Base-by-base conservation (phyloP, 2,329 filamentous ascomycete species). In the Penicillium aurantiogriseum region DNA sequence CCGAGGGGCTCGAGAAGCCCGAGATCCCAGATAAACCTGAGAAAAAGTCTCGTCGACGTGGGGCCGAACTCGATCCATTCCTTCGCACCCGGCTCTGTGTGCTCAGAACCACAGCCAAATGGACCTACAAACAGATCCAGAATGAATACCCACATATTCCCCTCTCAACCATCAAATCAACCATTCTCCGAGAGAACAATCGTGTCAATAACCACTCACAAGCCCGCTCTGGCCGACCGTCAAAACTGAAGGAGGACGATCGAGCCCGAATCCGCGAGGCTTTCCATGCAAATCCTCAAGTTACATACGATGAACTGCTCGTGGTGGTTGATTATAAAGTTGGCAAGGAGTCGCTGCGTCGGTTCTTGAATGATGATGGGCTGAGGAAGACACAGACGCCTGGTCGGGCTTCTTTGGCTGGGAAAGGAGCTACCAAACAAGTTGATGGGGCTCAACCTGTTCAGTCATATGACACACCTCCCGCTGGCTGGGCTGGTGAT, bases 21-120 rank as follows among this genome's bases (percentile, higher is more conserved):
- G 27, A 33, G 13, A 52, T 11, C 5, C 39, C 50, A 23, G 29
- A 52, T 17, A 35, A 45, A n/a, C 17, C 39, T 11, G 50, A 52
- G 50, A 52, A 52, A 45, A 45, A 21, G 36, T 45, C 50, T 35
- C 50, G 39, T 23, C 50, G 50, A 35, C 50, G 50, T 36, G 50
- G 50, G 50, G 50, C 50, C 11, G 57, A 59, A 51, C 57, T 59
- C 8, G 57, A 59, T 40, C 57, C 57, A 9, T 59, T 39, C 21
- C 48, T 59, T 31, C 57, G 54, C 15, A 59, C 54, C 33, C 40
- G 52, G 48, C 31, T 59, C 23, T 56, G 53, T 39, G 57, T 50
- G 43, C 52, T 59, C 35, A 36, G 50, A 21, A 46, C 56, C 29
- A 59, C 57, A 13, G 57, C 57, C 42, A 51, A 56, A 45, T 59